These are phyloP conservation scores for Cercis canadensis DNA, from an alignment of 306 rosid genomes.

Conservation along the genomic window DNA sequence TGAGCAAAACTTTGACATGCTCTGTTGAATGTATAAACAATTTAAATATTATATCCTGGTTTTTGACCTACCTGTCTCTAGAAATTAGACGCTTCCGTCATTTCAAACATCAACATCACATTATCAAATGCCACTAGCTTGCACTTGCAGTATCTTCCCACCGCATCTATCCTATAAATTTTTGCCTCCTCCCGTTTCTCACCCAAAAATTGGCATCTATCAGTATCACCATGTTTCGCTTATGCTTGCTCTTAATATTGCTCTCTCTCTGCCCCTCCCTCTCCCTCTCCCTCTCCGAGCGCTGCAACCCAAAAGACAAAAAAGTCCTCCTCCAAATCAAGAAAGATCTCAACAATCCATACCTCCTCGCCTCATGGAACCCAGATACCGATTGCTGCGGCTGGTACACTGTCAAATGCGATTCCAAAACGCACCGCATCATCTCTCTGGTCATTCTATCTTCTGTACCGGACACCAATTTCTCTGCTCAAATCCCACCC, in stretches of 20 bases:
- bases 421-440: constrained; percentile 44
- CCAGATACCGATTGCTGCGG: constrained; percentile 55
- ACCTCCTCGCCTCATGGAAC: constrained; percentile 55
- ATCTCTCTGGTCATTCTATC: constrained; percentile 41
- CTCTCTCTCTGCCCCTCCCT: constrained; percentile 2
- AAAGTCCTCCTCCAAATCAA: constrained; percentile 57
- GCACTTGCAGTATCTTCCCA: neutral
- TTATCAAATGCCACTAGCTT: too few species aligned
- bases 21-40: too few species aligned
- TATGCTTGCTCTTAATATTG: constrained; percentile 22
- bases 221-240: constrained; percentile 14
- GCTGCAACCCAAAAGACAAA: constrained; percentile 60
- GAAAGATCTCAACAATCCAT: constrained; percentile 54
- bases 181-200: neutral
- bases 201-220: neutral
- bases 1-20: too few species aligned
- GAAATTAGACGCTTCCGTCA: neutral
- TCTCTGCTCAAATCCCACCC: constrained; percentile 56
- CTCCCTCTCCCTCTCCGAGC: constrained; percentile 37
- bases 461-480: neutral
- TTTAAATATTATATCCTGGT: too few species aligned
- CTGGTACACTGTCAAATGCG: constrained; percentile 52
- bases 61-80: too few species aligned
- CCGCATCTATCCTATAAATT: neutral
- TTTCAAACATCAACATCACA: neutral